Conservation (phyloP, 2,329 filamentous ascomycete genomes). For the Fusarium sublunatum region DNA sequence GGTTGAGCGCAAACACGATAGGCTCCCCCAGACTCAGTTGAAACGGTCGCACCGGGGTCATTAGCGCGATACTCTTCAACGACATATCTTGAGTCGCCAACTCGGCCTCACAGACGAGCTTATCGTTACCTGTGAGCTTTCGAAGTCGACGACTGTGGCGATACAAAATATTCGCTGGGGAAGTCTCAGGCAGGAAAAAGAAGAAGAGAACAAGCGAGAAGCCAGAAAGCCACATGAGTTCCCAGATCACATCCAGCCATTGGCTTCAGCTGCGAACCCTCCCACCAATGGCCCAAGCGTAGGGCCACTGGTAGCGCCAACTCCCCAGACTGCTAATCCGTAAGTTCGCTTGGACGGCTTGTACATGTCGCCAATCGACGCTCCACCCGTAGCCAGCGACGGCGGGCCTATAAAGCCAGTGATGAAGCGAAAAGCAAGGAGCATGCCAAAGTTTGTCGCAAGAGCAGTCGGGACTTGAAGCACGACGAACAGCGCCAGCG, state of each 20-base stretch:
- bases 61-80: constrained; percentile 16
- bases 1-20: constrained; percentile 55
- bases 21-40: constrained; percentile 54
- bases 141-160: constrained; percentile 32
- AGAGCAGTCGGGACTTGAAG: constrained; percentile 65
- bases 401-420: no score
- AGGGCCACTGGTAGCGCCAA: constrained; percentile 11
- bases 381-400: no score
- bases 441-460: constrained; percentile 64
- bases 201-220: constrained; percentile 35
- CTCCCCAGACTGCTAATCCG: constrained; percentile 4
- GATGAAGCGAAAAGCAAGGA: no score
- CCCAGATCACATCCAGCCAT: constrained; percentile 44
- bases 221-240: constrained; percentile 37
- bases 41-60: constrained; percentile 54
- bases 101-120: constrained; percentile 15
- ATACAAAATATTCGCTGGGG: constrained; percentile 37
- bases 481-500: constrained; percentile 68
- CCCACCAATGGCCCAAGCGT: constrained; percentile 18
- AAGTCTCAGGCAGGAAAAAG: constrained; percentile 44
- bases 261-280: constrained; percentile 19
- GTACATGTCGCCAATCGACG: no score
- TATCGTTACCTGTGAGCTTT: constrained; percentile 25
- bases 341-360: constrained; percentile 7
- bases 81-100: no score